A percentile compares a stretch with the other conserved stretches of the same genome.
phyloP scores from a whole-genome alignment of 805 yeast species.

The Wickerhamiella lipophila region DNA sequence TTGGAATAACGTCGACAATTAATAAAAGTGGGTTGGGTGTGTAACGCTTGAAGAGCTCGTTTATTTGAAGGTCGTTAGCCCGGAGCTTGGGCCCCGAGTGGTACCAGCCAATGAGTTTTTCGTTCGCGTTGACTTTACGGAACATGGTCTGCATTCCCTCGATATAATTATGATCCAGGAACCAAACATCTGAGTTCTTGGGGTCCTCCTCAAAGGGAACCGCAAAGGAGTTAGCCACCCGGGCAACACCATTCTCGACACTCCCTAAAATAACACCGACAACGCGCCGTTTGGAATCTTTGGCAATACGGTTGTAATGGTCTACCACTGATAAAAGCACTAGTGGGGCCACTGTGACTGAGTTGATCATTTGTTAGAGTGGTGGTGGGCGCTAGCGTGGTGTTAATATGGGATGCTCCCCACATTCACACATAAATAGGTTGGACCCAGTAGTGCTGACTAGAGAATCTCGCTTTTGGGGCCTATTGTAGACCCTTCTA shows the following conservation, averaged over 20 bases:
- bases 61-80: slow-evolving; percentile 79
- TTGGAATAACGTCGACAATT: slow-evolving; percentile 83
- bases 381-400: neutral
- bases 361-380: neutral
- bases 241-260: slow-evolving; percentile 40
- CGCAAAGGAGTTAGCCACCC: slow-evolving; percentile 86
- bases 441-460: too few species aligned
- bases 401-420: neutral
- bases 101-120: slow-evolving; percentile 96
- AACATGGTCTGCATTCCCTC: slow-evolving; percentile 97
- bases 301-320: slow-evolving; percentile 80
- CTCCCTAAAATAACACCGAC: slow-evolving; percentile 93
- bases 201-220: slow-evolving; percentile 97
- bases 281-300: slow-evolving; percentile 63
- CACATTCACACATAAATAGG: too few species aligned
- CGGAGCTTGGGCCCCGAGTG: slow-evolving; percentile 92
- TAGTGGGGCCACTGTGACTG: slow-evolving; percentile 85
- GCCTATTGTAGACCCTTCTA: too few species aligned
- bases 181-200: slow-evolving; percentile 85
- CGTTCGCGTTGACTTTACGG: slow-evolving; percentile 94
- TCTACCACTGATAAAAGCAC: slow-evolving; percentile 90
- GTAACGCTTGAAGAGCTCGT: slow-evolving; percentile 77
- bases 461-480: too few species aligned
- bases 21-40: slow-evolving; percentile 69
- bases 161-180: slow-evolving; percentile 88